Percentiles rank a stretch among this genome's conserved stretches.
These are phyloP conservation scores for Amanita fuliginea DNA, from an alignment of 768 basidiomycete genomes.

Conservation along the genomic window DNA sequence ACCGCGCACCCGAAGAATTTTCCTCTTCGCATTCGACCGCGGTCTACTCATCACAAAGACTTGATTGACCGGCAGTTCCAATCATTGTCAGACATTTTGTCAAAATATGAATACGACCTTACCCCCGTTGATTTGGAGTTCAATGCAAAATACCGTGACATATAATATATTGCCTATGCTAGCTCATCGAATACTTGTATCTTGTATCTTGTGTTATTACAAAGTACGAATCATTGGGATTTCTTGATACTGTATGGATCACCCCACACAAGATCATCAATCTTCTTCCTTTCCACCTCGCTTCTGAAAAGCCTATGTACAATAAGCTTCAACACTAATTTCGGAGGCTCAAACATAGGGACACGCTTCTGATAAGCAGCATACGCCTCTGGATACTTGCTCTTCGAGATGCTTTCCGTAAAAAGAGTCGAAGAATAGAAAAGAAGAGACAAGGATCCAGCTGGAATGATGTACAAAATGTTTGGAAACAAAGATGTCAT, in stretches of 20 bases:
- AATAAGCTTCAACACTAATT: slow-evolving; percentile 13
- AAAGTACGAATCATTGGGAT: background rate
- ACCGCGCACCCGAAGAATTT: slow-evolving; percentile 8
- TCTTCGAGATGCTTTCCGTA: slow-evolving; percentile 68
- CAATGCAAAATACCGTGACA: slow-evolving; percentile 3
- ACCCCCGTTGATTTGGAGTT: slow-evolving; percentile 6
- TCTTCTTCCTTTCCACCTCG: slow-evolving; percentile 7
- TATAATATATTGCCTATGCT: background rate
- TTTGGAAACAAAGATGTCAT: slow-evolving; percentile 13
- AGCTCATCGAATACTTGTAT: too few species aligned
- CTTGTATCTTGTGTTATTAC: too few species aligned
- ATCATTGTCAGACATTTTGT: slow-evolving; percentile 3
- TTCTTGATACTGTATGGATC: background rate
- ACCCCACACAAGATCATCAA: slow-evolving; percentile 18
- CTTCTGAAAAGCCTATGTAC: slow-evolving; percentile 1
- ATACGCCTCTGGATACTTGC: slow-evolving; percentile 69
- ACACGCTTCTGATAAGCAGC: slow-evolving; percentile 66
- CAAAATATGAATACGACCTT: slow-evolving; percentile 6
- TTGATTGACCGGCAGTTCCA: slow-evolving; percentile 8
- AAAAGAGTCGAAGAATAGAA: slow-evolving; percentile 72
- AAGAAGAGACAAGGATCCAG: slow-evolving; percentile 51
- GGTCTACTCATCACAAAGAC: slow-evolving; percentile 7
- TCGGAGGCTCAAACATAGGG: slow-evolving; percentile 57
- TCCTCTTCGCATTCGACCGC: slow-evolving; percentile 7
- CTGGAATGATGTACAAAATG: slow-evolving; percentile 32